Base-by-base conservation (phyloP, 306 rosid species). In the Castanospermum australe region DNA sequence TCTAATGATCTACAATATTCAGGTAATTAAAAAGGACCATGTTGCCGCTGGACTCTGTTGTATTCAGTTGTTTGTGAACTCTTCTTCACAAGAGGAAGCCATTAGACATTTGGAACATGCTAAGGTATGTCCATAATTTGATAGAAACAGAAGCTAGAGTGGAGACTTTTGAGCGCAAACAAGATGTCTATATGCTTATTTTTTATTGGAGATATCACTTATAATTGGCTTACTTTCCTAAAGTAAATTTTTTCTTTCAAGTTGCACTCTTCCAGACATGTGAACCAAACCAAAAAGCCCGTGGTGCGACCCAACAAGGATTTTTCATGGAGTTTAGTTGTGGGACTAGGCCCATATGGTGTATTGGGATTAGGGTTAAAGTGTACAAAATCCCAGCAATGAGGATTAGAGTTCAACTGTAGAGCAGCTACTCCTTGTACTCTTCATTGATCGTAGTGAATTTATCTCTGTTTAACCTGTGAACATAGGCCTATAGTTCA, bases 1-100 rank as follows among this genome's bases (percentile, higher is more conserved):
- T 78, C 41, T 63, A 45, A 83, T 68, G 54, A 59, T 56, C 51
- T 36, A 14, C 56, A 44, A 57, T 59, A 39, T 79, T 70, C 88
- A 94, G 99, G 99, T 94, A 67, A 89, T 92, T 60, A 92, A 91
- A 81, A 93, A 86, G 76, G 99, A 95, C 83, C 97, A 92, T 64
- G 93, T 95, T 67, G 98, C 97, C 50, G 93, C 99, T 81, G 99
- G 98, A 68, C 98, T 95, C 52, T 95, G 99, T 85, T 91, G 99
- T 87, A 92, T 95, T 83, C 98, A 95, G 86, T 84, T 95, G 90
- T 95, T 92, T 81, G 89, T 92, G 84, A 95, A 95, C 79, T 92
- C 98, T 82, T 77, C 82, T 74, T 84, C 87, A 55, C 97, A 86
- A 86, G 99, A 94, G 75, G 99, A 95, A 84, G 99, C 99, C 87